Evolutionary conservation across 192 early-diverging fungal species (phyloP).

Genomic region (Umbelopsis ramanniana): DNA sequence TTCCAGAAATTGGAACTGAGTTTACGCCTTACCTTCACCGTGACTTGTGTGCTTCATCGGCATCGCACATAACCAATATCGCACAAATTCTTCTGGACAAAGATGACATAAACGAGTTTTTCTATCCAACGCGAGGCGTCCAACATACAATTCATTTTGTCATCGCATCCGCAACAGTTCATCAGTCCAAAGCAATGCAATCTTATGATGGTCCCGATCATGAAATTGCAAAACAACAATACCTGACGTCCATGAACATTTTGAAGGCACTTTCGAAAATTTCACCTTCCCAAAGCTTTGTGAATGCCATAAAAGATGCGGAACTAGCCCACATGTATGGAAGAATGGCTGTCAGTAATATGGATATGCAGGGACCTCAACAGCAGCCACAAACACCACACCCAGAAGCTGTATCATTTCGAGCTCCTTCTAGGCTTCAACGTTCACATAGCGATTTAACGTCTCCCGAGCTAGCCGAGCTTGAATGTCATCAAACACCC

Average conservation of each 20-base stretch:
- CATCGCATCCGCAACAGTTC: constrained; percentile 53
- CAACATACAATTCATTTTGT: constrained; percentile 59
- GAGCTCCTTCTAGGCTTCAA: background rate
- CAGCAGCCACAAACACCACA: background rate
- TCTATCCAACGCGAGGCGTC: constrained; percentile 53
- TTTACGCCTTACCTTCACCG: constrained; percentile 45
- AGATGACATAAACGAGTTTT: constrained; percentile 44
- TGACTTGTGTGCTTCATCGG: constrained; percentile 52
- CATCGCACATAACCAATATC: constrained; percentile 57
- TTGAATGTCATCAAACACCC: background rate
- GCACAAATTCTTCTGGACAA: constrained; percentile 48
- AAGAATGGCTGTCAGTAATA: constrained; percentile 22
- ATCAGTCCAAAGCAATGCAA: constrained; percentile 32
- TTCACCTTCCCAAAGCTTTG: constrained; percentile 18
- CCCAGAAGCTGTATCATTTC: background rate
- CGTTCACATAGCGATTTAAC: constrained; percentile 15
- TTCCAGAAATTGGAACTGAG: constrained; percentile 31
- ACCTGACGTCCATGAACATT: constrained; percentile 15
- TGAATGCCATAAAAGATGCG: constrained; percentile 19
- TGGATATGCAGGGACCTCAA: background rate
- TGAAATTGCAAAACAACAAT: constrained; percentile 27
- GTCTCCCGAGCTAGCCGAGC: background rate
- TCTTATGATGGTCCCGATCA: background rate
- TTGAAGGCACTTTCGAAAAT: constrained; percentile 19
- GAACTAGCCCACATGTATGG: constrained; percentile 34